Conservation (phyloP, 306 rosid genomes). For the Citrullus colocynthis region DNA sequence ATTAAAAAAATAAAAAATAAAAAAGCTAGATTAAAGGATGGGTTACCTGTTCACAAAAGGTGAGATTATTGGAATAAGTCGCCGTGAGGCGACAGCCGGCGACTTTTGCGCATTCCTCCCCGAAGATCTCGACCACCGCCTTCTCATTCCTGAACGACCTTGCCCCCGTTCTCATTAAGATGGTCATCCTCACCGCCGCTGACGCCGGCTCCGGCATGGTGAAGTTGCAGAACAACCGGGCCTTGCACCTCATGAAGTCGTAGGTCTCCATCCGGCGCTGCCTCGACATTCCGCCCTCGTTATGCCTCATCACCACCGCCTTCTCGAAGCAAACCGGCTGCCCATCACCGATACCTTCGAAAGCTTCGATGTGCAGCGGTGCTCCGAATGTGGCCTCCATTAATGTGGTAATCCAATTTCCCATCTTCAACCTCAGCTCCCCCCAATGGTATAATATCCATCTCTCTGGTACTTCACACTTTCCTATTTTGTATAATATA, state of each 20-base stretch:
- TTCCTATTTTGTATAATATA: not conserved
- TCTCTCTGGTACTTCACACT: conserved; percentile 23
- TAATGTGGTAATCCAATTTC: conserved; percentile 22
- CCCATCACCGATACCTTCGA: conserved; percentile 17
- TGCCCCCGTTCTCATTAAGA: conserved; percentile 42
- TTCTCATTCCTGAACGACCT: conserved; percentile 44
- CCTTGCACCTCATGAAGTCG: conserved; percentile 55
- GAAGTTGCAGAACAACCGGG: conserved; percentile 41
- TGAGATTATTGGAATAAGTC: conserved; percentile 42
- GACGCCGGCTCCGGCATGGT: not conserved
- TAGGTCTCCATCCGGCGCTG: conserved; percentile 40
- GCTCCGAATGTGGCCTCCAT: conserved; percentile 48
- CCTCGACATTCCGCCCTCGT: conserved; percentile 65
- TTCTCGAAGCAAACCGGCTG: conserved; percentile 46
- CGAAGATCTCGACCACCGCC: conserved; percentile 25
- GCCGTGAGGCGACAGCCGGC: conserved; percentile 36
- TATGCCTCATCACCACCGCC: conserved; percentile 62
- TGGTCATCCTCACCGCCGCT: conserved; percentile 28
- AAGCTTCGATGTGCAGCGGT: conserved; percentile 23
- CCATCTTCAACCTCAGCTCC: conserved; percentile 42
- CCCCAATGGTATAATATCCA: conserved; percentile 66
- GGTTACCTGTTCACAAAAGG: conserved; percentile 49
- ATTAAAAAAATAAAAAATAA: too few relatives aligned
- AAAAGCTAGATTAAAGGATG: not conserved
- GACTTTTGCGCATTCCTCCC: conserved; percentile 32